These are phyloP conservation scores for Wickerhamiella brachini DNA, from an alignment of 805 yeast genomes.

Conservation along the genomic window DNA sequence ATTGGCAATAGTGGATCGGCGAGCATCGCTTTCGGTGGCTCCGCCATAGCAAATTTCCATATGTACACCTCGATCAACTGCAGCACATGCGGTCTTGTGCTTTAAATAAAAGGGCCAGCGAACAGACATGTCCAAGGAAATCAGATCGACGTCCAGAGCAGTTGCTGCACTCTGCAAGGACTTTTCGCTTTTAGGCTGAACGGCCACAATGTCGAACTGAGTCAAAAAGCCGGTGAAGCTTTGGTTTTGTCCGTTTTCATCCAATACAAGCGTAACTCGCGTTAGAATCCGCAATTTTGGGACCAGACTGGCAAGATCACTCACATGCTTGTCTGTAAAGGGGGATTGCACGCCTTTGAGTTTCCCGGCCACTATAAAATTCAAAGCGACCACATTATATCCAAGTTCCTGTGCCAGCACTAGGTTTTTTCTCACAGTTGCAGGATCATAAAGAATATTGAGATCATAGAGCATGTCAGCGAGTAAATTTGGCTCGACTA, in stretches of 20 bases:
- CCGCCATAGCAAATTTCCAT: slow-evolving; percentile 60
- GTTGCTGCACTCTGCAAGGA: slow-evolving; percentile 63
- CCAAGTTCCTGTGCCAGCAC: slow-evolving; percentile 30
- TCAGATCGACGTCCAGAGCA: slow-evolving; percentile 65
- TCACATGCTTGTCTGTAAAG: slow-evolving; percentile 17
- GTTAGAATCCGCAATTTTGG: slow-evolving; percentile 41
- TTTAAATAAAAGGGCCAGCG: slow-evolving; percentile 65
- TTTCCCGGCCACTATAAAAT: slow-evolving; percentile 30
- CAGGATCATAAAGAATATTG: neutral
- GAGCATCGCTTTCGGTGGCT: slow-evolving; percentile 31
- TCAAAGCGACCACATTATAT: slow-evolving; percentile 65
- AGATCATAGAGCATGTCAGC: neutral
- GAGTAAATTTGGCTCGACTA: too few relatives aligned
- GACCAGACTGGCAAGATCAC: slow-evolving; percentile 23
- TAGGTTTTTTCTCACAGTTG: slow-evolving; percentile 13
- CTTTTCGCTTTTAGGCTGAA: slow-evolving; percentile 68
- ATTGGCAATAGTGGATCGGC: slow-evolving; percentile 58
- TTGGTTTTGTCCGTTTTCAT: slow-evolving; percentile 67
- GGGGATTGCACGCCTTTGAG: slow-evolving; percentile 10
- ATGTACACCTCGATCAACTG: slow-evolving; percentile 66
- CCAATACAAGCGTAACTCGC: slow-evolving; percentile 61
- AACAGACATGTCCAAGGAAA: slow-evolving; percentile 53
- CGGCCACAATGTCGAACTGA: slow-evolving; percentile 65
- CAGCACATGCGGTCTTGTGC: slow-evolving; percentile 75
- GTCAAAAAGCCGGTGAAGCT: slow-evolving; percentile 30